Base-by-base conservation (phyloP, 805 yeast genomes). In the Wilhelminamyces savonicus region DNA sequence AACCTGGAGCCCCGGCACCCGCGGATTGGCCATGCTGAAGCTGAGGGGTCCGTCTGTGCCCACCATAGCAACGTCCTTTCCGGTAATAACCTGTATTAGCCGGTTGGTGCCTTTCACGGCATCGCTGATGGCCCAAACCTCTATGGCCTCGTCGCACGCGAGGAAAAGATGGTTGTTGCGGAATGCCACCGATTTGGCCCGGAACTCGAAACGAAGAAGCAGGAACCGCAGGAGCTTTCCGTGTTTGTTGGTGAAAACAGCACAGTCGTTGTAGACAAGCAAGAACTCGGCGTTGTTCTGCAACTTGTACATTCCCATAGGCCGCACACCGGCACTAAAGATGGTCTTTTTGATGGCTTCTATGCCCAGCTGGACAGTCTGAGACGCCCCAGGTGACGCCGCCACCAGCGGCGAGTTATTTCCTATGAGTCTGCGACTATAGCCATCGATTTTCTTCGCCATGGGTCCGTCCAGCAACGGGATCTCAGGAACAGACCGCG, bases 231-330 rank as follows among this genome's bases (percentile, higher is more conserved):
- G 66, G 22, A 77, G 58, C 37, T 67, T 66, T 3, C 83, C 83
- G 23, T 66, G 61, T 27, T 71, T 68, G 47, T 80, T 76, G 34
- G 78, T 69, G 34, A 77, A 77, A 2, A 84, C 59, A 4, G 84
- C 86, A 43, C 80, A 77, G 30, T 76, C 77, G 32, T 72, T 82
- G 57, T 82, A 85, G 21, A 82, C 80, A 26, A 82, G 50, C 10
- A 82, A 53, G 30, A 78, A 71, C 29, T 73, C 73, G 10, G 62
- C 56, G 30, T 71, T 62, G 27, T 74, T 72, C 7, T 63, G 52
- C n/a, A 81, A 59, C 43, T 74, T 74, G 47, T 71, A 78, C 68
- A 81, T 76, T 2, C 80, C 76, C 42, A 80, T 53, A 1, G 90
- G 84, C 29, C 56, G 59, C 8, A 71, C 62, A 18, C 48, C 46